A percentile compares a stretch with the other conserved stretches of the same genome.
phyloP scores from a whole-genome alignment of 2,329 filamentous ascomycete species.

The Pyrenophora tritici-repentis region DNA sequence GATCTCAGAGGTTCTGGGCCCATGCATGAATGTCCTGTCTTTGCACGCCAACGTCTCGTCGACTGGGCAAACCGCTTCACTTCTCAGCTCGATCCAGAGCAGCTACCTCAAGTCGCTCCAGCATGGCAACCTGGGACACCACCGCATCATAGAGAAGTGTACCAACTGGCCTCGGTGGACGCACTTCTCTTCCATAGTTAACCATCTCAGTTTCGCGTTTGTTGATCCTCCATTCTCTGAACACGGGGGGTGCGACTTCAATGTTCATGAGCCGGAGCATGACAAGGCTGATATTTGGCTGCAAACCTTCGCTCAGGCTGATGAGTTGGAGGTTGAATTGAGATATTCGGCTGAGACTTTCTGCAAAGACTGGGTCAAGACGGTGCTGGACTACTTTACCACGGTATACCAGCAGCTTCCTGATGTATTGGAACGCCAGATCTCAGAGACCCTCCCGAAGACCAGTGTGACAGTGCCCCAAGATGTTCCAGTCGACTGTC shows the following conservation, averaged over 20 bases:
- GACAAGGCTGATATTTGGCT: conserved; percentile 10
- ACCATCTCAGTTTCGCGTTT: conserved; percentile 6
- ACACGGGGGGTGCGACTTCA: conserved; percentile 1
- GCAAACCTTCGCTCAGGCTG: conserved; percentile 1
- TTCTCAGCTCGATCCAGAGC: conserved; percentile 1
- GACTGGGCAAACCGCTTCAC: neutral
- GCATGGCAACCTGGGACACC: conserved; percentile 5
- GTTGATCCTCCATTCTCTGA: conserved; percentile 1
- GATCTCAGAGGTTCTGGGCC: conserved; percentile 1
- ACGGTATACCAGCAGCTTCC: conserved; percentile 1
- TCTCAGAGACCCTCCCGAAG: neutral
- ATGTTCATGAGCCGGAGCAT: conserved; percentile 3
- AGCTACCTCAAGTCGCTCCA: conserved; percentile 6
- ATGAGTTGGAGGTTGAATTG: conserved; percentile 3
- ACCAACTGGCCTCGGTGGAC: conserved; percentile 8
- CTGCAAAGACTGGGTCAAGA: neutral
- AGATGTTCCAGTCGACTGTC: neutral
- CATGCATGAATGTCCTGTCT: conserved; percentile 8
- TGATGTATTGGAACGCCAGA: neutral
- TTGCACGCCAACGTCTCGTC: neutral
- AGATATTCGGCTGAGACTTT: conserved; percentile 2
- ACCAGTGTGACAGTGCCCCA: neutral
- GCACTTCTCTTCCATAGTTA: conserved; percentile 6
- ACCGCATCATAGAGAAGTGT: conserved; percentile 7
- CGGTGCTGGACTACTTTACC: neutral